Evolutionary conservation across 1,139 yeast genomes (phyloP).

Genomic region (Lodderomyces jiufengensis): DNA sequence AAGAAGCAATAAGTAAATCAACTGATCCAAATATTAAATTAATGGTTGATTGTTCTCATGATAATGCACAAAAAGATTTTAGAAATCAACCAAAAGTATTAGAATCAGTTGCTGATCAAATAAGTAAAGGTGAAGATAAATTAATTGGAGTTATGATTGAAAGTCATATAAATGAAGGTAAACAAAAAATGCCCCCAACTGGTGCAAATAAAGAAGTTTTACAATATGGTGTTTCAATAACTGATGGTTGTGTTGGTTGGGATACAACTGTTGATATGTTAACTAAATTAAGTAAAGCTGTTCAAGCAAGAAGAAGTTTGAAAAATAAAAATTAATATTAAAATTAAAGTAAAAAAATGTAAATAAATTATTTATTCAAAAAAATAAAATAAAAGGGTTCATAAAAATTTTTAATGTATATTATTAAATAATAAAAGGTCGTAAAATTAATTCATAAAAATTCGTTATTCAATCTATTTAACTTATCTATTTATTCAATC

Average conservation of each 20-base stretch:
- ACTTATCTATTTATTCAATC: too few relatives aligned
- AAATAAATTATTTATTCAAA: conserved; percentile 1
- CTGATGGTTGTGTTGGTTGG: conserved; percentile 96
- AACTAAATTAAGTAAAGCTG: conserved; percentile 70
- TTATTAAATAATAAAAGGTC: conserved; percentile 3
- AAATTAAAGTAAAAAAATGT: conserved; percentile 1
- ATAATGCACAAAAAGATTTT: conserved; percentile 87
- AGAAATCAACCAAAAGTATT: conserved; percentile 95
- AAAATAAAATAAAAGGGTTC: neutral
- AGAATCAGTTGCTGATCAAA: conserved; percentile 69
- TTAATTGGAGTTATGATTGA: conserved; percentile 97
- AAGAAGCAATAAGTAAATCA: conserved; percentile 58
- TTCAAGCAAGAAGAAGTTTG: conserved; percentile 64
- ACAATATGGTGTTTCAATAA: conserved; percentile 89
- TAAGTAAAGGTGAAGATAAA: conserved; percentile 66
- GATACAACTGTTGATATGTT: conserved; percentile 75
- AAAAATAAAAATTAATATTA: conserved; percentile 13
- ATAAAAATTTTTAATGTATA: too few relatives aligned
- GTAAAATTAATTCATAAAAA: too few relatives aligned
- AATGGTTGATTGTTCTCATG: conserved; percentile 98
- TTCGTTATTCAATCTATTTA: too few relatives aligned
- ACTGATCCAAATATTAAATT: conserved; percentile 62
- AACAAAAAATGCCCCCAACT: conserved; percentile 75
- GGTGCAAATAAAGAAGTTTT: conserved; percentile 68
- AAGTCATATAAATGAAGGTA: conserved; percentile 85